Evolutionary conservation across 2,329 filamentous ascomycete species (phyloP), one percentile per base, ranked within the genome.

Genomic region (Claviceps arundinis): DNA sequence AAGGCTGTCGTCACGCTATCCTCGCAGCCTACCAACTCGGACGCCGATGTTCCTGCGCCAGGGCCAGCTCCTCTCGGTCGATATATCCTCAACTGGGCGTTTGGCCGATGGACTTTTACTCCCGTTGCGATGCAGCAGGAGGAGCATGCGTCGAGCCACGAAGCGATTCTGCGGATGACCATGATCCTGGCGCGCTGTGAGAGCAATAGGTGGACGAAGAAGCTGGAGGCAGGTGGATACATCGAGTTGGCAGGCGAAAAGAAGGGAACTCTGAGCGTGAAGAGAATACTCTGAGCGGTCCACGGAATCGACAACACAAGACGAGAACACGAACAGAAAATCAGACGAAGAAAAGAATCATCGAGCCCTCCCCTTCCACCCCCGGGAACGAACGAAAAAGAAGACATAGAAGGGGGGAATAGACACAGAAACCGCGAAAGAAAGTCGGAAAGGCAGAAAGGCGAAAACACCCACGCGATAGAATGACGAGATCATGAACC

Each of bases 71-170:
- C 68, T 3, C 55, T 55, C 2, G 65, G 62, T 2, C 75, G 87
- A 52, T 96, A 93, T 64, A 95, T 98, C 45, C 77, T 98, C 54
- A 98, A 98, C 66, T 98, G 93, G 93, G 93, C 93, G 0, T 98
- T 98, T 69, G 89, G 89, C 0, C 78, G 93, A 34, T 98, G 93
- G 91, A 95, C 82, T 0, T 95, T 91, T 63, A 94, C 89, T 1
- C 74, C 79, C 4, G 62, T 76, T 4, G 62, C 65, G 0, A 64
- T 65, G 7, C 62, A 63, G 1, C 62, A 64, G 1, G 63, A 61
- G 9, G 77, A 83, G 64, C 77, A 82, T 62, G 65, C 73, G 57
- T 74, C 80, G 38, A 77, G 77, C 60, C 68, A 73, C 38, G 71
- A 84, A 47, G 66, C 74, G 1, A 68, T 75, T 16, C 65, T 89